A percentile compares a stretch with the other conserved stretches of the same genome.
These are phyloP conservation scores for Globisporangium rhizosaccharum DNA, from an alignment of 352 stramenopile species.

Conservation along the genomic window DNA sequence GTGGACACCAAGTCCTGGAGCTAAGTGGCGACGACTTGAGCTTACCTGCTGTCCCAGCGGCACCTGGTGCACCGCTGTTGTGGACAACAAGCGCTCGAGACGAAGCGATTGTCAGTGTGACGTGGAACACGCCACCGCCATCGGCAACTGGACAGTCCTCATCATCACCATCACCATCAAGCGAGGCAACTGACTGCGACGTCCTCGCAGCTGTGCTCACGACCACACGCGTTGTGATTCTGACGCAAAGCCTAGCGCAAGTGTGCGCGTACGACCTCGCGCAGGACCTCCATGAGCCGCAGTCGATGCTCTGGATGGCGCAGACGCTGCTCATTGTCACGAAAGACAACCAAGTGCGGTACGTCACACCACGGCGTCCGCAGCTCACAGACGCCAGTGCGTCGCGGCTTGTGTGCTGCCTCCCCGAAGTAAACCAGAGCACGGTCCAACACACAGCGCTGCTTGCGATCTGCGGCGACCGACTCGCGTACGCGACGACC, in stretches of 20 bases:
- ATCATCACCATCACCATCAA: background rate
- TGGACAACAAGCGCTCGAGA: constrained; percentile 24
- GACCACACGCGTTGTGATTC: constrained; percentile 48
- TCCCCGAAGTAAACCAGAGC: constrained; percentile 8
- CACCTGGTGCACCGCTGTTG: background rate
- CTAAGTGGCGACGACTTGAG: constrained; percentile 49
- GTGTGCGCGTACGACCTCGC: constrained; percentile 34
- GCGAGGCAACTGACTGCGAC: background rate
- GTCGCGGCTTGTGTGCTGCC: constrained; percentile 27
- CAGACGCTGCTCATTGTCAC: constrained; percentile 65
- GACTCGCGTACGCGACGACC: constrained; percentile 43
- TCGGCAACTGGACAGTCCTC: constrained; percentile 11
- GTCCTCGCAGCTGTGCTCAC: constrained; percentile 45
- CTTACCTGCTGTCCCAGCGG: constrained; percentile 14
- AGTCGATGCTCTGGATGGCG: constrained; percentile 64
- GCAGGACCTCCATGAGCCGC: constrained; percentile 28
- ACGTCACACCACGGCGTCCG: constrained; percentile 33
- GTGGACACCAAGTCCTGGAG: constrained; percentile 23
- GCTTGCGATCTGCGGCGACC: constrained; percentile 42
- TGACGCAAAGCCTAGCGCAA: constrained; percentile 31
- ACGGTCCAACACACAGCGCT: constrained; percentile 22
- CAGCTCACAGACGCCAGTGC: constrained; percentile 2
- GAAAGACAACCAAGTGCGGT: constrained; percentile 37
- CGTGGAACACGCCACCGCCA: constrained; percentile 34
- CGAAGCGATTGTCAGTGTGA: constrained; percentile 45